Evolutionary conservation across 2,329 filamentous ascomycete species (phyloP), one percentile per base, ranked within the genome.

Genomic region (Ophiostoma fasciatum): DNA sequence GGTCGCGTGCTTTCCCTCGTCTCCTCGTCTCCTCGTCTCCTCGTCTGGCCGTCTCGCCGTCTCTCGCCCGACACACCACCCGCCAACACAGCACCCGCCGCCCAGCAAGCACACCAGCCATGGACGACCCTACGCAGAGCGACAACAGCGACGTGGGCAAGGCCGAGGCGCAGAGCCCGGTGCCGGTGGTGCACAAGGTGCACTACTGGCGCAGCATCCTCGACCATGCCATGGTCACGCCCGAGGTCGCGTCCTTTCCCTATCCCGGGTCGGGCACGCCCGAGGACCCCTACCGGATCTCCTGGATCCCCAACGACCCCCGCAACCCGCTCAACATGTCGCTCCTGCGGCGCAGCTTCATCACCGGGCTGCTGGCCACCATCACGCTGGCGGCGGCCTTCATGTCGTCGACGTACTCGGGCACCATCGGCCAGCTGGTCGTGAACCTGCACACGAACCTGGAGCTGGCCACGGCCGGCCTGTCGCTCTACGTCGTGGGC

Each of bases 341-440:
- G 9, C 40, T 49, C 2, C 37, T 49, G 20, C 68, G 66, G 54
- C 82, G 82, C 58, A 84, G 79, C 78, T 50, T 52, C 21, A 70
- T 78, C 43, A 78, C 75, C 2, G 49, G 68, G 35, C 51, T 78
- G 27, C 70, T 78, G 38, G 76, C 78, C 11, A 47, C 78, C 20
- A 71, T 78, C 12, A 79, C 77, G 1, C 63, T 85, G 29, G 76
- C 67, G 20, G 75, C 83, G 21, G 63, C 80, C 3, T 78, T 85
- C 46, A 71, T 73, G 36, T 80, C 75, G n/a, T 77, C 74, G 2
- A 77, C 78, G 22, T 81, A 73, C 52, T 71, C 69, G 4, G 71
- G 72, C 11, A 71, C 70, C 31, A 51, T 74, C 11, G 38, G 45
- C 8, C 57, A 71, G 33, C 62, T 82, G 36, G 60, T 74, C 12